phyloP scores from a whole-genome alignment of 257 asterid species.

The Scutellaria galericulata region DNA sequence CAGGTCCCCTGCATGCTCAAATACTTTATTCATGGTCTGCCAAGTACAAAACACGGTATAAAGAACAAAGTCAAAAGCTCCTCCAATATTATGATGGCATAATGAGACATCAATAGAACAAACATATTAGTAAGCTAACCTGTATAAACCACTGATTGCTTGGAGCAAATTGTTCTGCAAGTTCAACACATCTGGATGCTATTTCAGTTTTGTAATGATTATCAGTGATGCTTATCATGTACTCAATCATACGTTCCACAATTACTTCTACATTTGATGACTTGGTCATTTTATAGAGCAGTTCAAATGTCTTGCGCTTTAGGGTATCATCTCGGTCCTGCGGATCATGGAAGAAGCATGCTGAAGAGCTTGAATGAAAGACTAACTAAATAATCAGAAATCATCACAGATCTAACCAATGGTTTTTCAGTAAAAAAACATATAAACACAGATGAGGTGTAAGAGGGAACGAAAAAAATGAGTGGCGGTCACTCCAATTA shows the following conservation, averaged over 20 bases:
- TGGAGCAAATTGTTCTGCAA: constrained; percentile 98
- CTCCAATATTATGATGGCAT: constrained; percentile 11
- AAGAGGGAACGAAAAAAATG: neutral
- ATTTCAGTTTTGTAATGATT: constrained; percentile 95
- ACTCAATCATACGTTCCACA: constrained; percentile 93
- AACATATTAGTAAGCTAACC: constrained; percentile 50
- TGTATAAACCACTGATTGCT: constrained; percentile 99
- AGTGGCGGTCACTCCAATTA: neutral
- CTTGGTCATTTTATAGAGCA: constrained; percentile 97
- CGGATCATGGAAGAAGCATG: constrained; percentile 22
- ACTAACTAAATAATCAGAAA: constrained; percentile 31
- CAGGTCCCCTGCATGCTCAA: constrained; percentile 97
- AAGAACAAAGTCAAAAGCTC: constrained; percentile 30
- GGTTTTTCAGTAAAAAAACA: neutral
- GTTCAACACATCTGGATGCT: constrained; percentile 98
- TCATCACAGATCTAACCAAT: constrained; percentile 19
- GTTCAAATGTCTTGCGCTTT: constrained; percentile 95
- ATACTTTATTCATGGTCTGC: constrained; percentile 98
- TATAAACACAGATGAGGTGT: neutral
- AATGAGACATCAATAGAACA: constrained; percentile 27
- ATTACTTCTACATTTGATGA: constrained; percentile 98
- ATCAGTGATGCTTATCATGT: constrained; percentile 91
- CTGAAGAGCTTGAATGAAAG: constrained; percentile 27
- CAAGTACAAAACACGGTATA: constrained; percentile 34
- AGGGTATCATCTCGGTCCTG: constrained; percentile 99